These are phyloP conservation scores for Juncus effusus DNA, from an alignment of 176 grass and related monocot genomes.

Conservation along the genomic window DNA sequence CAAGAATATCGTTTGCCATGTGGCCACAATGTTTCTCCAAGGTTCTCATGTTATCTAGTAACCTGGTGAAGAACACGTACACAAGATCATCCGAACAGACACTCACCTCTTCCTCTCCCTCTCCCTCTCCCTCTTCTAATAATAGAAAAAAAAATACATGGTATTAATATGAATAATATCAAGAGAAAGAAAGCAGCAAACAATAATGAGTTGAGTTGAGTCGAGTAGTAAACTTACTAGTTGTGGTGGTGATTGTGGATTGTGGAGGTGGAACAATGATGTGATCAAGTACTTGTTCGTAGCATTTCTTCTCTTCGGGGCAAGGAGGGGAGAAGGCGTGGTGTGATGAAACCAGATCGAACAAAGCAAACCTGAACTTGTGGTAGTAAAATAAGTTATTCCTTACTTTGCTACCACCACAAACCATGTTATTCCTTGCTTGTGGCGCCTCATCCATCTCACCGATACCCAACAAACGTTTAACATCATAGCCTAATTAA, in stretches of 20 bases:
- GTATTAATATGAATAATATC: no score
- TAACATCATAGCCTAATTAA: background rate
- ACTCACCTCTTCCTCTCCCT: no score
- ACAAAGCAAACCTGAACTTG: background rate
- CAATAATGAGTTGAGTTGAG: no score
- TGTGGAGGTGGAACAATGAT: no score
- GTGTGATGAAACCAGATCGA: background rate
- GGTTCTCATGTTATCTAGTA: background rate
- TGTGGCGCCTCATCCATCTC: background rate
- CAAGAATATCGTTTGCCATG: background rate
- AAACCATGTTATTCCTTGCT: no score
- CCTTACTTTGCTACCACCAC: constrained; percentile 1
- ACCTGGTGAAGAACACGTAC: background rate
- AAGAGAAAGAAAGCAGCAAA: no score
- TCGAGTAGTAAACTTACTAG: no score
- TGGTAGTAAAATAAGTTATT: constrained; percentile 1
- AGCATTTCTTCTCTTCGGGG: background rate
- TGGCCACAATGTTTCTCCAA: background rate
- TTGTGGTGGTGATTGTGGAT: no score
- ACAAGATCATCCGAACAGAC: background rate
- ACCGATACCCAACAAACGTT: background rate
- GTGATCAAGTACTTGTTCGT: background rate
- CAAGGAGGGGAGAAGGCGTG: background rate
- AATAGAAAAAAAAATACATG: no score
- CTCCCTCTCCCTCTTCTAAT: no score